Evolutionary conservation across 179 eudicot species (phyloP).

Genomic region (Silene vulgaris): DNA sequence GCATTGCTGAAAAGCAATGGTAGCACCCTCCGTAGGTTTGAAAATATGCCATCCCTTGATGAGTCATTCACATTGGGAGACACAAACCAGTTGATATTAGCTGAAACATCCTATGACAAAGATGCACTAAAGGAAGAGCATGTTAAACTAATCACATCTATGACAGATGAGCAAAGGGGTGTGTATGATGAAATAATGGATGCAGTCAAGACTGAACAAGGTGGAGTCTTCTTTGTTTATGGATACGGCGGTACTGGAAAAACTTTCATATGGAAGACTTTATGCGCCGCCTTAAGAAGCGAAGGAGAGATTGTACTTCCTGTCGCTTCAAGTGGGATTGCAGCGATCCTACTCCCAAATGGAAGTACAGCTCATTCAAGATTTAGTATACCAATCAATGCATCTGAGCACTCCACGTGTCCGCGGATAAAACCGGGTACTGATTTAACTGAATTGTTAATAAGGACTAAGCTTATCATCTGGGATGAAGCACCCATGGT

Average conservation of each 20-base stretch:
- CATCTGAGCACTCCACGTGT: not conserved
- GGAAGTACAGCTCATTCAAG: not conserved
- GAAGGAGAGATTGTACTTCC: not conserved
- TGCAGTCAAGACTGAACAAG: not conserved
- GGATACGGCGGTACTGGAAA: slow-evolving; percentile 4
- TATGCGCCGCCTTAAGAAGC: not conserved
- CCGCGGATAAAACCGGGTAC: not conserved
- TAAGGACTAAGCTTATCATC: not conserved
- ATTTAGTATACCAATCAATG: not conserved
- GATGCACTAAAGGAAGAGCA: not conserved
- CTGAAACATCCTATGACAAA: not conserved
- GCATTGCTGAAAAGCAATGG: no score
- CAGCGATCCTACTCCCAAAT: not conserved
- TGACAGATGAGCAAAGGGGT: not conserved
- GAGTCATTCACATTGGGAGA: no score
- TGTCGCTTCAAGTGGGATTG: not conserved
- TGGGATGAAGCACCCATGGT: slow-evolving; percentile 12
- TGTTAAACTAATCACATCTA: not conserved
- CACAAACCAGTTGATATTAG: not conserved
- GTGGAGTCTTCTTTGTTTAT: not conserved
- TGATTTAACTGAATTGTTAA: not conserved
- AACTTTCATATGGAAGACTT: slow-evolving; percentile 2
- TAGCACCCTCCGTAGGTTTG: no score
- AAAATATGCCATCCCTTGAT: no score
- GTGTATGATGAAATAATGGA: not conserved